Evolutionary conservation across 2,329 filamentous ascomycete genomes (phyloP), one percentile per base, ranked within the genome.

Genomic region (Penicillium sp.): DNA sequence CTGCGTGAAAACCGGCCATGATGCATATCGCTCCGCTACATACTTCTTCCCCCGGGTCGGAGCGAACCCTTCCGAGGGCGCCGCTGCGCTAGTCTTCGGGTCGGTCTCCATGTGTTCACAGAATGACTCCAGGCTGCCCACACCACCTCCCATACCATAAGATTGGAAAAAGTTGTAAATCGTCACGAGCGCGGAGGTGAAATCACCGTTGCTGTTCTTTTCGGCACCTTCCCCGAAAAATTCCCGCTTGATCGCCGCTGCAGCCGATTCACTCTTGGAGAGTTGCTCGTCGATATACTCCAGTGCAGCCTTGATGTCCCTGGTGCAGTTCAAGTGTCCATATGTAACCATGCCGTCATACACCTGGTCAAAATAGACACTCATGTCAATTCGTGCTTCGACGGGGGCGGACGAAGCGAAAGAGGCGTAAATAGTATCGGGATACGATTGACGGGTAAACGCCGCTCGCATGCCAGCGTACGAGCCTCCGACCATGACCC

Each of bases 331-430:
- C 3, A 69, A 70, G 35, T 76, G 73, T 56, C 81, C 82, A 54
- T 81, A 81, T 6, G 72, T 73, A 5, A 76, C 72, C 69, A 83
- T 72, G 3, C 78, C 79, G 11, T 72, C 73, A 60, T 78, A 78
- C 2, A 83, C 66, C 37, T 80, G 77, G 22, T 82, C 79, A 50
- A 73, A 82, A 62, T 82, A 83, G 22, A 74, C 67, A n/a, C 74
- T 76, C 76, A 81, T 80, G 55, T 82, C 74, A n/a, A 78, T 62
- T 5, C 67, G 70, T 3, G 79, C 79, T 61, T 84, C 69, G 0
- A 81, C 75, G 0, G 76, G 76, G 8, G 76, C 75, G 1, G 74
- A 77, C 0, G 76, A 76, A 2, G 76, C 69, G 58, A 62, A 77
- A 0, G 76, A 66, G 2, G 75, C 75, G 46, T 69, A 75, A 32